A percentile compares a stretch with the other conserved stretches of the same genome.
phyloP scores from a whole-genome alignment of 2,329 filamentous ascomycete genomes.

The Pseudogymnoascus sp. region DNA sequence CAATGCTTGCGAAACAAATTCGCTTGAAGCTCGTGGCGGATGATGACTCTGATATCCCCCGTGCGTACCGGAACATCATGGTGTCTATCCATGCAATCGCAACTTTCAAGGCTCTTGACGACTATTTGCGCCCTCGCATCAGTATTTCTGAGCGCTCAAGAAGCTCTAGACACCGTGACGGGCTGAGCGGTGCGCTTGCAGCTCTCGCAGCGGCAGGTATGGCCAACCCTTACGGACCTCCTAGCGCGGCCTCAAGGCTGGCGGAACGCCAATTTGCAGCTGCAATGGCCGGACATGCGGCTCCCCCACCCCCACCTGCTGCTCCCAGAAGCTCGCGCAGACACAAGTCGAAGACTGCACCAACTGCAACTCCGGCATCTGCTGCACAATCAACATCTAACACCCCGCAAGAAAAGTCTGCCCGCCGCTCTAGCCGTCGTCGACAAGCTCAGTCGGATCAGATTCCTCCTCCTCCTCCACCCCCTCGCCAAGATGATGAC shows the following conservation, averaged over 20 bases:
- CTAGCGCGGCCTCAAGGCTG: conserved; percentile 23
- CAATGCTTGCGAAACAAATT: conserved; percentile 95
- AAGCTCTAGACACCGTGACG: conserved; percentile 48
- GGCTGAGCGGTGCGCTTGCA: conserved; percentile 61
- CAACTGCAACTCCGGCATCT: conserved; percentile 36
- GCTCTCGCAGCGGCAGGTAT: conserved; percentile 68
- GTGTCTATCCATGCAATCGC: conserved; percentile 98
- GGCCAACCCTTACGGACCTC: conserved; percentile 36
- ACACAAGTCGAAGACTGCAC: conserved; percentile 38
- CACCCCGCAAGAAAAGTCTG: conserved; percentile 49
- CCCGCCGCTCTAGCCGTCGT: conserved; percentile 57
- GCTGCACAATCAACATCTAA: conserved; percentile 32
- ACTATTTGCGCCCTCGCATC: conserved; percentile 88
- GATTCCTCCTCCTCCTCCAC: conserved; percentile 39
- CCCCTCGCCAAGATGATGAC: conserved; percentile 51
- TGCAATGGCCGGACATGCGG: conserved; percentile 23
- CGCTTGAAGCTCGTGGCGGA: conserved; percentile 82
- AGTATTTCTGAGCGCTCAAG: conserved; percentile 68
- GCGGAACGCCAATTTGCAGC: conserved; percentile 22
- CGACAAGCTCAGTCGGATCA: conserved; percentile 43
- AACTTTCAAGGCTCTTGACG: conserved; percentile 92
- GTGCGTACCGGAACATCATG: conserved; percentile 86
- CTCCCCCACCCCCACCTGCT: conserved; percentile 32
- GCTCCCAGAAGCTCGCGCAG: conserved; percentile 27
- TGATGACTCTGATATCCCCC: conserved; percentile 82